Evolutionary conservation across 495 filamentous ascomycete species (phyloP), one percentile per base, ranked within the genome.

Genomic region (Chaetomium fimeti): DNA sequence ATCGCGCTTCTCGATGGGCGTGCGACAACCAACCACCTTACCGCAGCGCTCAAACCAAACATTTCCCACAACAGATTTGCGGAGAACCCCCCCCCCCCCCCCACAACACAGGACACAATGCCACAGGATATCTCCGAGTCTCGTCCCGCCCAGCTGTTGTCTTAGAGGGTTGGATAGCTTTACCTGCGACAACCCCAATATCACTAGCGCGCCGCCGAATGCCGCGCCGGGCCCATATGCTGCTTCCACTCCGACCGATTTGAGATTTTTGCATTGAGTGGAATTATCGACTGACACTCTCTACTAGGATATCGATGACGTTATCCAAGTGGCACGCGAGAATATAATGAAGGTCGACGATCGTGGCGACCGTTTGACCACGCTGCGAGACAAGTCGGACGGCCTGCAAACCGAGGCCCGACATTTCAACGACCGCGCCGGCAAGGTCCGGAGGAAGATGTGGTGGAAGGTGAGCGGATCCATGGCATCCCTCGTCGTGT

Each of bases 321-420:
- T 92, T 28, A 89, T 96, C 73, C 88, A 88, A 71, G 88, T 92
- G 56, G 96, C 97, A 92, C 87, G 89, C 67, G 89, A 96, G 70
- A 97, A 97, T 76, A 91, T 97, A 80, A 90, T 91, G 79, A 93
- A 91, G 77, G 89, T 95, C 48, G 89, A 89, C 40, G 86, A 97
- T 74, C 94, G 94, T 83, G 95, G 94, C 68, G 92, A 90, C 68
- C 85, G 87, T 69, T 85, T 99, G 64, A 91, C 97, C 77, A 85
- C 87, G 43, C 88, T 99, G 40, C 91, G 95, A 80, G 88, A 96
- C 76, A 97, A 97, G 85, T 96, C 95, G 63, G 91, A 96, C 80
- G 91, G 93, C 77, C 85, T 99, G 66, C 90, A 91, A 47, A 83
- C 85, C 62, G 93, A 91, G 38, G 92, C 94, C 63, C 91, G 95